Evolutionary conservation across 2,329 filamentous ascomycete genomes (phyloP).

Genomic region (Daldinia sp.): DNA sequence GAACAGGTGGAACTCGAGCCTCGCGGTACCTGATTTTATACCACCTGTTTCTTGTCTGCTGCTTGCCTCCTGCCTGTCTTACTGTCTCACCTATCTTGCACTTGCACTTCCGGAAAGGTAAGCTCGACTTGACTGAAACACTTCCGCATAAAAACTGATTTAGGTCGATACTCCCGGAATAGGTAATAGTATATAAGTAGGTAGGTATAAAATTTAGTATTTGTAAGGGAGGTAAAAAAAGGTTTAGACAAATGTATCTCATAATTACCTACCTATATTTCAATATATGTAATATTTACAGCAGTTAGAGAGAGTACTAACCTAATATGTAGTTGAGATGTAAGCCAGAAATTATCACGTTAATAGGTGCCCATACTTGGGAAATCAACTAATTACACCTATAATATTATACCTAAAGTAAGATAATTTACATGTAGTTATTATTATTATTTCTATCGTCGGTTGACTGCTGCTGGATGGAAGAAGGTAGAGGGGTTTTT

Average conservation of each 20-base stretch:
- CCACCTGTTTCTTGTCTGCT: neutral
- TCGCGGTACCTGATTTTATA: constrained; percentile 23
- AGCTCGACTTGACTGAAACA: constrained; percentile 9
- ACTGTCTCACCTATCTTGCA: neutral
- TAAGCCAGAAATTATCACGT: neutral
- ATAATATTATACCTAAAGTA: too few relatives aligned
- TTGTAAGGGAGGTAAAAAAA: too few relatives aligned
- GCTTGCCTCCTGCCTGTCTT: neutral
- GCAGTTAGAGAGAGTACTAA: too few relatives aligned
- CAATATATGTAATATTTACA: neutral
- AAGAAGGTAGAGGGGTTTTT: constrained; percentile 15
- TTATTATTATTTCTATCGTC: neutral
- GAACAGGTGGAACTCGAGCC: constrained; percentile 34
- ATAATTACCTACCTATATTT: too few relatives aligned
- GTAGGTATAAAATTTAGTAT: neutral
- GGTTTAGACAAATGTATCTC: too few relatives aligned
- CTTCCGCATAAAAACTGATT: constrained; percentile 6
- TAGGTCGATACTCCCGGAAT: neutral
- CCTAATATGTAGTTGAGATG: too few relatives aligned
- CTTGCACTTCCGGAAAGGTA: constrained; percentile 3
- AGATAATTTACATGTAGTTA: too few relatives aligned
- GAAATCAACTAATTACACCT: too few relatives aligned
- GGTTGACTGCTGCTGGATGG: neutral
- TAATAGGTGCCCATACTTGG: too few relatives aligned
- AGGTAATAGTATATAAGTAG: neutral